Percentiles rank a stretch among this genome's conserved stretches.
Evolutionary conservation across 768 basidiomycete species (phyloP).

Genomic region (Postia placenta): DNA sequence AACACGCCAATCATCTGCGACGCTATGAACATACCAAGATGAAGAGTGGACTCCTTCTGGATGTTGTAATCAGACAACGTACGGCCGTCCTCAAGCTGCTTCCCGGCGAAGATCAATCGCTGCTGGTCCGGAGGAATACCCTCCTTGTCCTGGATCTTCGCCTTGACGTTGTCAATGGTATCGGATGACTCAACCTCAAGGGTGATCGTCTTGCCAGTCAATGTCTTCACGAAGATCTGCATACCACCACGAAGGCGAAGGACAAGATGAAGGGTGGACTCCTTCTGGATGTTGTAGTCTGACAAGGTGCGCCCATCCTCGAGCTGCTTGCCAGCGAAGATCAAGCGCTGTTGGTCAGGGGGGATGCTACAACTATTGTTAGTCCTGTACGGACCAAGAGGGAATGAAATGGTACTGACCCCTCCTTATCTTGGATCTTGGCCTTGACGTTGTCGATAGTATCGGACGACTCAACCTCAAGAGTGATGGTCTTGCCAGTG

Average conservation of each 20-base stretch:
- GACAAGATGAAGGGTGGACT: constrained; percentile 83
- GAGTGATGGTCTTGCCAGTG: constrained; percentile 88
- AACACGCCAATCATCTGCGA: constrained; percentile 2
- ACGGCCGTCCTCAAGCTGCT: constrained; percentile 88
- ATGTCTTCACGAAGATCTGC: constrained; percentile 79
- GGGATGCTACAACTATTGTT: too few relatives aligned
- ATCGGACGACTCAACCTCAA: constrained; percentile 76
- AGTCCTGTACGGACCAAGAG: background rate
- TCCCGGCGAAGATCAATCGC: constrained; percentile 87
- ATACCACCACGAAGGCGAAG: constrained; percentile 90
- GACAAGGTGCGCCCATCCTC: constrained; percentile 90
- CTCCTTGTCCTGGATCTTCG: constrained; percentile 94
- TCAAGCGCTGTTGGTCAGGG: constrained; percentile 91
- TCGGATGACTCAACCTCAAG: constrained; percentile 84
- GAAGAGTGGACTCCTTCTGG: constrained; percentile 83
- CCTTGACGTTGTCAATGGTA: constrained; percentile 84
- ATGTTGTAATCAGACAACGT: constrained; percentile 90
- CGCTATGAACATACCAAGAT: constrained; percentile 32
- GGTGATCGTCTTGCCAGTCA: constrained; percentile 92
- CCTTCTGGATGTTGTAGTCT: constrained; percentile 94
- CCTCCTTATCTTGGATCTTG: constrained; percentile 85
- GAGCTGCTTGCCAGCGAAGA: constrained; percentile 94
- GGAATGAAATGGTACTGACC: too few relatives aligned
- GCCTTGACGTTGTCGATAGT: constrained; percentile 76
- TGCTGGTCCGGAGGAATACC: constrained; percentile 87